Evolutionary conservation across 805 yeast species (phyloP).

Genomic region (Grigorovia jiainica): DNA sequence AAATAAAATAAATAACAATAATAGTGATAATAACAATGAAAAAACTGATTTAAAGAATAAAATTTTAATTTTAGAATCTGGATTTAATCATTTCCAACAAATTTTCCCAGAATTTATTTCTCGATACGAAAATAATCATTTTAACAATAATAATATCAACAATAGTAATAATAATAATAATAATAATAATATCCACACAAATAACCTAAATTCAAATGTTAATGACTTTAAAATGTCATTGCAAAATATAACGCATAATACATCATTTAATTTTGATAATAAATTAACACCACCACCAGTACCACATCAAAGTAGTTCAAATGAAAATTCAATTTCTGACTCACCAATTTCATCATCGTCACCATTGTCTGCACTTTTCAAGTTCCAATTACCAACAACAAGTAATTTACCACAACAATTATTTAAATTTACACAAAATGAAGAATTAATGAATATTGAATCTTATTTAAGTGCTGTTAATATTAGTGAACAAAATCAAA

Average conservation of each 20-base stretch:
- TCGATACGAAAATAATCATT: not conserved
- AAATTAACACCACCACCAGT: slow-evolving; percentile 2
- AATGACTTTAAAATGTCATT: not conserved
- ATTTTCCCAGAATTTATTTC: slow-evolving; percentile 12
- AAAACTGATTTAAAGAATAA: slow-evolving; percentile 1
- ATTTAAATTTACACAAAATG: slow-evolving; percentile 24
- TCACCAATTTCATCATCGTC: slow-evolving; percentile 26
- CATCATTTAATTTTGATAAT: not conserved
- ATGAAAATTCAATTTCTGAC: slow-evolving; percentile 4
- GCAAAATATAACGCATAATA: not conserved
- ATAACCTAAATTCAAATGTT: not conserved
- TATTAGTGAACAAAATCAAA: slow-evolving; percentile 19
- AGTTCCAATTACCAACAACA: slow-evolving; percentile 23
- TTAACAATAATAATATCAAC: not conserved
- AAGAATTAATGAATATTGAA: slow-evolving; percentile 24
- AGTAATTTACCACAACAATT: slow-evolving; percentile 11
- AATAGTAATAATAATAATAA: not conserved
- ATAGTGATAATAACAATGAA: not conserved
- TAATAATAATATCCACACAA: not conserved
- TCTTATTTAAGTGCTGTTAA: slow-evolving; percentile 26
- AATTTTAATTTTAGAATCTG: slow-evolving; percentile 15
- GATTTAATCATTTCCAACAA: slow-evolving; percentile 13
- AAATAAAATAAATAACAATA: slow-evolving; percentile 5
- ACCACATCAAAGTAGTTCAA: not conserved
- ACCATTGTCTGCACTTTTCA: slow-evolving; percentile 25